Evolutionary conservation across 345 rosid species (phyloP).

Genomic region (Eucalyptus virginea): DNA sequence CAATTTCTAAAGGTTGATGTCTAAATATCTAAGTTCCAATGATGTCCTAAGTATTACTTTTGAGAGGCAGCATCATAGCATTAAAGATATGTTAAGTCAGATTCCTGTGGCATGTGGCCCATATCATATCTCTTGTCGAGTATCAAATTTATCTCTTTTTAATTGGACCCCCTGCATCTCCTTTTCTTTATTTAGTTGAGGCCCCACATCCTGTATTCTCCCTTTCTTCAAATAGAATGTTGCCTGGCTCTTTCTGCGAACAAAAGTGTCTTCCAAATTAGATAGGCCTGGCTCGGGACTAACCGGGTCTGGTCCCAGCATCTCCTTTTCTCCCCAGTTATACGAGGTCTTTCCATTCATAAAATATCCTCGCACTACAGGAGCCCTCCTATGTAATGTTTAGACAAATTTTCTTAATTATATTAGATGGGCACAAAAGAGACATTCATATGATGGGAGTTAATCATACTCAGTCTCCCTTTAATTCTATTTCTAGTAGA

Average conservation of each 20-base stretch:
- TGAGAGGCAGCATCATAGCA: neutral
- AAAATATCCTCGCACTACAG: neutral
- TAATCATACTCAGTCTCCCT: neutral
- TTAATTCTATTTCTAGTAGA: neutral
- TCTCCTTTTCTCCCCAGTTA: neutral
- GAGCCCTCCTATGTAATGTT: neutral
- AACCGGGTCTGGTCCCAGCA: fast-evolving
- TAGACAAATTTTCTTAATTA: neutral
- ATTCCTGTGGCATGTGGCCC: neutral
- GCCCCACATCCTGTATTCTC: neutral
- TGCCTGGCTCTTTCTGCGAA: neutral
- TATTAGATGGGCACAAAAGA: neutral
- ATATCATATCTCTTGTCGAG: neutral
- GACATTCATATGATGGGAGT: neutral
- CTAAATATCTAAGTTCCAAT: neutral
- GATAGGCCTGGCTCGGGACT: too few species aligned
- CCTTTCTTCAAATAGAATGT: neutral
- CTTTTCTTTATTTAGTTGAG: neutral
- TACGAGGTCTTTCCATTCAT: neutral
- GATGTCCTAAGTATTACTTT: neutral
- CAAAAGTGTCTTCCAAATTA: neutral
- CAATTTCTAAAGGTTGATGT: neutral
- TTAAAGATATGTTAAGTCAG: neutral
- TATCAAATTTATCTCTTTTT: neutral
- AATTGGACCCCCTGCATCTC: neutral